Base-by-base conservation (phyloP, 345 rosid species). In the Crucihimalaya himalaica region DNA sequence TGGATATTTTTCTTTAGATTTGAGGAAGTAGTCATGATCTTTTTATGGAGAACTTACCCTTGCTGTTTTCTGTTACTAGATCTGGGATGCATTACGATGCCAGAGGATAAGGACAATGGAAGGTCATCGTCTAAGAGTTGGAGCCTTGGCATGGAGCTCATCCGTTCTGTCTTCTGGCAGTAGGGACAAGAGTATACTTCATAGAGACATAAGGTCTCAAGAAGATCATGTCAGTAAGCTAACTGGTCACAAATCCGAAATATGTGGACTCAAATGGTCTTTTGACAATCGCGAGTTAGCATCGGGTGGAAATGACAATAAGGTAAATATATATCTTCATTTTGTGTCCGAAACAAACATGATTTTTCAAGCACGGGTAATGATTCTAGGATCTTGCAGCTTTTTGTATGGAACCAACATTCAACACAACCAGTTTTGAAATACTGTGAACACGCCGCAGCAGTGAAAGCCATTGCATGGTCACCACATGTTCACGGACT, bases 401-500 rank as follows among this genome's bases (percentile, higher is more conserved):
- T 96, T 72, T 87, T 92, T 75, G 92, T 96, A 70, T 96, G 99
- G 99, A 96, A 92, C 75, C 97, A 92, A 78, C 95, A 88, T 72
- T 89, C 99, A 70, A 89, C 87, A 66, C 96, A 96, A 46, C 98
- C 99, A 32, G 84, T 92, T 37, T 74, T 92, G 70, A 96, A 85
- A 83, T 96, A 84, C 83, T 83, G 93, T 72, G 99, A 89, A 67
- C 99, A 96, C 81, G 84, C 95, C 42, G 99, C 99, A 27, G 99
- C 99, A 34, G 99, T 96, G 27, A 96, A 96, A 85, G 99, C 99
- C 68, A 96, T 96, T 80, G 96, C 99, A 1, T 96, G 99, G 99
- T 96, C 99, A 10, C 99, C 99, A 0, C 98, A 92, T 87, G 89
- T 92, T 61, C 87, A 90, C 42, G 99, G 99, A 60, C 90, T 96